Conservation (phyloP, 2,329 filamentous ascomycete genomes). For the Diaporthe sp. region DNA sequence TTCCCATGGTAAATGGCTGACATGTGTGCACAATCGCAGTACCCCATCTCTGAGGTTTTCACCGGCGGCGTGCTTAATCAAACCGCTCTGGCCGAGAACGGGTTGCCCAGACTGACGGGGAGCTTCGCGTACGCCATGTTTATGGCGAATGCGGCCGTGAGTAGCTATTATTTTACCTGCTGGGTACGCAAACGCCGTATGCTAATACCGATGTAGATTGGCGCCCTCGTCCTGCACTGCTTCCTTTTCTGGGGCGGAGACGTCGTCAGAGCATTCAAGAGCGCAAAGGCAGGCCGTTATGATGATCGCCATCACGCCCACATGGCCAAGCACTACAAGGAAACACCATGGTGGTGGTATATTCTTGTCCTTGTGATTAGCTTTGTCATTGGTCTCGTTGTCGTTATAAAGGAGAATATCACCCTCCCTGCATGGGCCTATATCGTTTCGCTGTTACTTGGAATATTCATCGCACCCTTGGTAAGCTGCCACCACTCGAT, state of each 20-base stretch:
- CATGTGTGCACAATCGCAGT: slow-evolving; percentile 42
- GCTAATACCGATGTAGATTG: slow-evolving; percentile 58
- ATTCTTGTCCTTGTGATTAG: slow-evolving; percentile 56
- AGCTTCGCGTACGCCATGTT: slow-evolving; percentile 68
- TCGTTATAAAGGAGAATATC: slow-evolving; percentile 61
- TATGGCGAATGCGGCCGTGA: slow-evolving; percentile 69
- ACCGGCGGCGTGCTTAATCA: slow-evolving; percentile 57
- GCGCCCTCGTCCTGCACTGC: slow-evolving; percentile 66
- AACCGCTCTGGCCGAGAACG: slow-evolving; percentile 56
- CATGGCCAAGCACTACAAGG: slow-evolving; percentile 68
- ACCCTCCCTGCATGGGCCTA: slow-evolving; percentile 64
- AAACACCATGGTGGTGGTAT: slow-evolving; percentile 65
- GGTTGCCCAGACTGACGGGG: slow-evolving; percentile 63
- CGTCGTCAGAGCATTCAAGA: slow-evolving; percentile 61
- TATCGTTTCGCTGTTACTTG: slow-evolving; percentile 59
- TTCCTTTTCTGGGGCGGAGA: slow-evolving; percentile 70
- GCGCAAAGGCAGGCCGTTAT: slow-evolving; percentile 57
- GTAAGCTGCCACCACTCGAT: slow-evolving; percentile 48
- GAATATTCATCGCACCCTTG: slow-evolving; percentile 65
- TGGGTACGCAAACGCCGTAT: background rate
- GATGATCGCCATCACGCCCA: slow-evolving; percentile 66
- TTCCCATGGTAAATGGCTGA: background rate
- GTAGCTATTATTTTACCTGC: slow-evolving; percentile 44
- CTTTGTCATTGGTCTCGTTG: slow-evolving; percentile 62
- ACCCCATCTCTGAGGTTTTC: slow-evolving; percentile 58